Evolutionary conservation across 768 basidiomycete genomes (phyloP), one percentile per base, ranked within the genome.

Genomic region (Lactifluus pinguis): DNA sequence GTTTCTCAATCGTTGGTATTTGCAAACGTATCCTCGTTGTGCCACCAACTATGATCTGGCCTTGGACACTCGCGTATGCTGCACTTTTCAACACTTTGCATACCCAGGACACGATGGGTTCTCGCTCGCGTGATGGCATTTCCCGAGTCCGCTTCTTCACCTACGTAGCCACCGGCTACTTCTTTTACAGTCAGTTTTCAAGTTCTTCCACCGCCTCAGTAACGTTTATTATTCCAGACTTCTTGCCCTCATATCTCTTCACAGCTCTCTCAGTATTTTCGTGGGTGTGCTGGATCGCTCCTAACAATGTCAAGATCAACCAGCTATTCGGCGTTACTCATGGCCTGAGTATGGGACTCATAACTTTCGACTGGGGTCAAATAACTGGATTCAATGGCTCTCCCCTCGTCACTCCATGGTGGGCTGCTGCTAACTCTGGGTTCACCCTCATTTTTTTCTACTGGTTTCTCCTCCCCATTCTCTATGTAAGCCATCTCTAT

Each of bases 351-450:
- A 88, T 90, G 85, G 83, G 85, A 64, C 68, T 89, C 62, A 70
- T 90, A 67, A 88, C 87, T 34, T 89, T 92, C 69, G 89, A 92
- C 66, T 92, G 89, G 90, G 76, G 84, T 3, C 85, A 88, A 70
- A 82, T 86, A 60, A 80, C 6, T 9, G 32, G 83, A 6, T 87
- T 84, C 68, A 83, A 82, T 55, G 81, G 81, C 17, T 83, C 82
- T 25, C 89, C 89, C 0, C 81, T 92, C 49, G 83, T 86, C 4
- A 83, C 86, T 9, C 89, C 89, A 1, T 92, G 87, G 87, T 89
- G 87, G 87, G 86, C 86, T 3, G 82, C 85, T 68, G 87, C 84
- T 9, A 89, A 90, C 69, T 75, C 89, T 56, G 71, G 79, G 2
- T 73, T 68, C 50, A 82, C 85, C 30, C 84, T 89, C 66, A 72